A percentile compares a stretch with the other conserved stretches of the same genome.
Conservation (phyloP, 305 asterid species). For the Solanum hybrid region DNA sequence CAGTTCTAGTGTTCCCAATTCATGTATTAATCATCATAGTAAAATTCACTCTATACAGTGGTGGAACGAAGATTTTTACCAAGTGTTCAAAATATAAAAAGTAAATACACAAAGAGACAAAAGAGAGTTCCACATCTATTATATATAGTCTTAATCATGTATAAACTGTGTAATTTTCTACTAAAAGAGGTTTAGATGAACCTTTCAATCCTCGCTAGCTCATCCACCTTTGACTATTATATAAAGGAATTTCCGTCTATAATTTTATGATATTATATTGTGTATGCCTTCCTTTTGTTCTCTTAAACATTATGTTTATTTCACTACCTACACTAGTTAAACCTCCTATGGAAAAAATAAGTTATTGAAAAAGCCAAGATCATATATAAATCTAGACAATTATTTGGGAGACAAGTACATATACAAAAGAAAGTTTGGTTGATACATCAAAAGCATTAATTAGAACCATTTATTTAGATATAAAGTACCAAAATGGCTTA, state of each 20-base stretch:
- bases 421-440: neutral
- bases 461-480: neutral
- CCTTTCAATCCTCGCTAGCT: neutral
- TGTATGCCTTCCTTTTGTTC: neutral
- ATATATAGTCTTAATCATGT: no score
- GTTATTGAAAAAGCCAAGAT: neutral
- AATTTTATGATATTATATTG: neutral
- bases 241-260: neutral
- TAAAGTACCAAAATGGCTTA: neutral
- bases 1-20: neutral
- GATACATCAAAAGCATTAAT: neutral
- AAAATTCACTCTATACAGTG: neutral
- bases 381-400: neutral
- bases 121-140: neutral
- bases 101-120: neutral
- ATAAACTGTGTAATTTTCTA: no score
- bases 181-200: no score
- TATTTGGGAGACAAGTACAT: neutral
- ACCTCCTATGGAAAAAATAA: neutral
- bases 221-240: neutral
- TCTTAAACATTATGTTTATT: neutral
- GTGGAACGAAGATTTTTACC: neutral
- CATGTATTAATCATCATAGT: neutral
- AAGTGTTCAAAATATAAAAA: neutral
- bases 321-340: neutral